Evolutionary conservation across 331 rosid genomes (phyloP).

Genomic region (Saraca asoca): DNA sequence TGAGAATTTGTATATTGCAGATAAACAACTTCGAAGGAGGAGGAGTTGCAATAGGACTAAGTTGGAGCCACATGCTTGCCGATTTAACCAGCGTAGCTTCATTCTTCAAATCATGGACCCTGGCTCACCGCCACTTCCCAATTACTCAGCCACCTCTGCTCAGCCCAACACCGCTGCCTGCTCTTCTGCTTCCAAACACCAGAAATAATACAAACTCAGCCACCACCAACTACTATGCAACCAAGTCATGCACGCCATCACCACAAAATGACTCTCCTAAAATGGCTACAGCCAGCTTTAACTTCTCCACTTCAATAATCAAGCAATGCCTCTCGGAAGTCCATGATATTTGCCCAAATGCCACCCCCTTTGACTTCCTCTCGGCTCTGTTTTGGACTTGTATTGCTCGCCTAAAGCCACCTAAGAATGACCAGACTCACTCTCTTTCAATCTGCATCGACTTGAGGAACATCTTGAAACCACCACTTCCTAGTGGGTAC

Average conservation of each 20-base stretch:
- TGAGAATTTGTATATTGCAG: conserved; percentile 34
- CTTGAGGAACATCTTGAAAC: conserved; percentile 38
- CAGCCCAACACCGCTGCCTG: not conserved
- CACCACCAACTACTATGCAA: conserved; percentile 14
- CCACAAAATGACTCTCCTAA: conserved; percentile 17
- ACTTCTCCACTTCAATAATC: conserved; percentile 50
- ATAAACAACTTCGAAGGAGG: conserved; percentile 72
- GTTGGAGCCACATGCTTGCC: conserved; percentile 64
- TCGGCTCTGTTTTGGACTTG: conserved; percentile 62
- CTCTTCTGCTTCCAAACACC: conserved; percentile 6
- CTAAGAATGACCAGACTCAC: conserved; percentile 8
- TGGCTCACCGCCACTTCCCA: conserved; percentile 35
- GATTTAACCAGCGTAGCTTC: conserved; percentile 51
- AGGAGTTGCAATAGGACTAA: conserved; percentile 77
- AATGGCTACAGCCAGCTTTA: conserved; percentile 59
- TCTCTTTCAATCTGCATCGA: conserved; percentile 58
- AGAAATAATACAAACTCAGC: not conserved
- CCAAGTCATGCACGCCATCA: too few species aligned
- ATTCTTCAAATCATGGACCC: conserved; percentile 65
- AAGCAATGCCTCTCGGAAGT: conserved; percentile 34
- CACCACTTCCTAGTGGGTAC: conserved; percentile 42
- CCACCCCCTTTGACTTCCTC: conserved; percentile 60
- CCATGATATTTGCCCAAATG: too few species aligned
- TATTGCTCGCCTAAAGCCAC: conserved; percentile 37
- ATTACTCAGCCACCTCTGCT: conserved; percentile 42